Evolutionary conservation across 805 yeast genomes (phyloP).

Genomic region (Priceomyces haplophilus): DNA sequence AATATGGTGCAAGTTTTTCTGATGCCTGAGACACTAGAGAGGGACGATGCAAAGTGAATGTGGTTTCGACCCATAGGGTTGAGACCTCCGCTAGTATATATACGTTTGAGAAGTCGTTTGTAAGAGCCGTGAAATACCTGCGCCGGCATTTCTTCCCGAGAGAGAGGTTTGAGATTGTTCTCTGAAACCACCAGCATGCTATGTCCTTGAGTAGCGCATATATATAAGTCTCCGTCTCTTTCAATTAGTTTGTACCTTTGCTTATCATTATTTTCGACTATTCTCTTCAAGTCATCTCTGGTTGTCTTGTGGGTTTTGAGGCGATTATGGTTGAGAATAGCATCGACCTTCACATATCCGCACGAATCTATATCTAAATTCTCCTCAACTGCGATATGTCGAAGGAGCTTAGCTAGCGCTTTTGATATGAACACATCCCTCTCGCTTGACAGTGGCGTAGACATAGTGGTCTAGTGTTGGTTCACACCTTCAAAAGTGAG

Average conservation of each 20-base stretch:
- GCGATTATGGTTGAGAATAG: constrained; percentile 54
- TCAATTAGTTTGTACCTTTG: constrained; percentile 57
- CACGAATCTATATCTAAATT: constrained; percentile 56
- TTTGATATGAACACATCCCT: constrained; percentile 65
- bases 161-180: constrained; percentile 36
- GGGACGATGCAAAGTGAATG: constrained; percentile 75
- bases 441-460: constrained; percentile 11
- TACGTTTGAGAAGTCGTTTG: constrained; percentile 41
- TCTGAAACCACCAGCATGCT: constrained; percentile 51
- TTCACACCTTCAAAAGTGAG: not conserved
- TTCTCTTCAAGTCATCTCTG: constrained; percentile 51
- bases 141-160: constrained; percentile 44
- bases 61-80: constrained; percentile 75
- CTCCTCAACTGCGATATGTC: constrained; percentile 84
- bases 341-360: constrained; percentile 62
- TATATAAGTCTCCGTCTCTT: constrained; percentile 22
- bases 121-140: constrained; percentile 81
- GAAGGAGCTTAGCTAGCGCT: constrained; percentile 66
- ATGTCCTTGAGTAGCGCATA: constrained; percentile 97
- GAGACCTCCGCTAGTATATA: constrained; percentile 55
- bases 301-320: constrained; percentile 57
- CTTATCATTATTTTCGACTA: constrained; percentile 68
- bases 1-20: constrained; percentile 54
- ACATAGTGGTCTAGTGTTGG: constrained; percentile 5
- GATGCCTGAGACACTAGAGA: constrained; percentile 64